Percentiles rank a stretch among this genome's conserved stretches.
phyloP scores from a whole-genome alignment of 2,329 filamentous ascomycete genomes.

The Aspergillus eucalypticola region DNA sequence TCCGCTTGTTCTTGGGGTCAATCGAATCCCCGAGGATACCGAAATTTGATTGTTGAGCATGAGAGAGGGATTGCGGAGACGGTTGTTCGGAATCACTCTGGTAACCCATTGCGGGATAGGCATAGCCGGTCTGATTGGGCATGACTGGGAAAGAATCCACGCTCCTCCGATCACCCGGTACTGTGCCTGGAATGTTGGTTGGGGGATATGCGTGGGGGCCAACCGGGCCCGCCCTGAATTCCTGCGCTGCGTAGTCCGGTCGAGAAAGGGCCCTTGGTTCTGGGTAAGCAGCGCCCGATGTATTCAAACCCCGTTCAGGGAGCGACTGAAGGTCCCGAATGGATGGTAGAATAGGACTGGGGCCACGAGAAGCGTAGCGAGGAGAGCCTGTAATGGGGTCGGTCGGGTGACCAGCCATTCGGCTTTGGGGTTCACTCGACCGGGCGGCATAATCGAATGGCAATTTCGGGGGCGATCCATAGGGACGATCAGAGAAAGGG shows the following conservation, averaged over 20 bases:
- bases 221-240: conserved; percentile 24
- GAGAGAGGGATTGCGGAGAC: conserved; percentile 31
- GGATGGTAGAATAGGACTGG: conserved; percentile 40
- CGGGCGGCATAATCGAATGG: conserved; percentile 27
- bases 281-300: conserved; percentile 27
- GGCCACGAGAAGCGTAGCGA: conserved; percentile 31
- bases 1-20: conserved; percentile 51
- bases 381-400: conserved; percentile 17
- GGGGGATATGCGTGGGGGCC: conserved; percentile 13
- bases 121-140: conserved; percentile 31
- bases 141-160: conserved; percentile 28
- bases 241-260: conserved; percentile 29
- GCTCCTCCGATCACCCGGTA: conserved; percentile 27
- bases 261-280: conserved; percentile 29
- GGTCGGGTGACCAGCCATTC: conserved; percentile 13
- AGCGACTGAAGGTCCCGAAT: conserved; percentile 40
- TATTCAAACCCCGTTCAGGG: conserved; percentile 28
- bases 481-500: conserved; percentile 28
- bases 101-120: conserved; percentile 31
- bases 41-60: conserved; percentile 39
- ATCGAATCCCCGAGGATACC: conserved; percentile 40
- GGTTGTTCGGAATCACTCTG: conserved; percentile 35
- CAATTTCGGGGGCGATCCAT: conserved; percentile 22
- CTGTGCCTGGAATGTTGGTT: conserved; percentile 19
- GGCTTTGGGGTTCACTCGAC: conserved; percentile 19